Conservation (phyloP, 23 red algal genomes). For the Cyanidiococcus yangmingshanensis region DNA sequence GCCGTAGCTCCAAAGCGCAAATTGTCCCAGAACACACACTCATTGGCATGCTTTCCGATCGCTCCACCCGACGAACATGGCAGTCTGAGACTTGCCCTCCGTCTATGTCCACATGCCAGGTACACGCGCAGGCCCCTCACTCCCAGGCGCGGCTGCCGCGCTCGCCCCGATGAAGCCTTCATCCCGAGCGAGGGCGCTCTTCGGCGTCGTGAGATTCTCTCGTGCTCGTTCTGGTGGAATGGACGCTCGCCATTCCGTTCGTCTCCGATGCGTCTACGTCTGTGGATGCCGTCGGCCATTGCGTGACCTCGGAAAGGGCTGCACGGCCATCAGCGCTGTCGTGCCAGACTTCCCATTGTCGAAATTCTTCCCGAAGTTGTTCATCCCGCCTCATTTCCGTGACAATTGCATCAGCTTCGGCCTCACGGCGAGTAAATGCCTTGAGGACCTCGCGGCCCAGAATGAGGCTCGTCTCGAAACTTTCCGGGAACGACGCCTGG, state of each 20-base stretch:
- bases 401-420: conserved; percentile 44
- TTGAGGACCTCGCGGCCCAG: conserved; percentile 59
- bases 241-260: not conserved
- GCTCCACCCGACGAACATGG: no score
- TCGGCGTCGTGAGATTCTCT: not conserved
- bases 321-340: not conserved
- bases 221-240: not conserved
- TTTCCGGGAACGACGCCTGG: conserved; percentile 54
- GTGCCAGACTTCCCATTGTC: conserved; percentile 47
- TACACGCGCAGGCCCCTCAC: no score
- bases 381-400: conserved; percentile 39
- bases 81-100: no score
- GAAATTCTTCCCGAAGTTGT: conserved; percentile 37
- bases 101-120: no score
- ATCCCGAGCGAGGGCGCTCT: no score
- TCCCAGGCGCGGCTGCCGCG: no score
- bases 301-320: not conserved
- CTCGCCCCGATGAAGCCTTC: no score
- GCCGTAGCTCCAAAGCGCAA: no score
- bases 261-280: not conserved
- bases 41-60: no score
- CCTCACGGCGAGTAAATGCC: conserved; percentile 32
- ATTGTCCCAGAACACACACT: no score
- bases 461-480: conserved; percentile 63
- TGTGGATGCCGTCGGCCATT: not conserved